These are phyloP conservation scores for Taphrina deformans DNA, from an alignment of 1,139 yeast species.

Conservation along the genomic window DNA sequence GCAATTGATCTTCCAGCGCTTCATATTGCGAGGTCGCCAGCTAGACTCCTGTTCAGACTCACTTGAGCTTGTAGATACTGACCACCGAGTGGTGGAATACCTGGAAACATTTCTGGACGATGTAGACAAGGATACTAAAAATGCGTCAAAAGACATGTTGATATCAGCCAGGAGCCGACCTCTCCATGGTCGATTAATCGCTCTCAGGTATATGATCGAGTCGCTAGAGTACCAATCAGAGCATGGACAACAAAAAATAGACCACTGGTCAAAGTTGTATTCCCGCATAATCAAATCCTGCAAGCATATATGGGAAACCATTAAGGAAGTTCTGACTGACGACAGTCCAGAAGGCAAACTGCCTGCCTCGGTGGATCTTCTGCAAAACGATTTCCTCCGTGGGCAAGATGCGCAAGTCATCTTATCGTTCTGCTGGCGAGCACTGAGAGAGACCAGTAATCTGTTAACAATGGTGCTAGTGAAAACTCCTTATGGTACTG, in stretches of 20 bases:
- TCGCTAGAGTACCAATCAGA: constrained; percentile 38
- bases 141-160: constrained; percentile 46
- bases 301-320: constrained; percentile 55
- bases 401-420: constrained; percentile 63
- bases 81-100: neutral
- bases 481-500: constrained; percentile 42
- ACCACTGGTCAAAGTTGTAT: constrained; percentile 39
- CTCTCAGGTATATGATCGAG: constrained; percentile 55
- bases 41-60: neutral
- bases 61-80: neutral
- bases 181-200: constrained; percentile 50
- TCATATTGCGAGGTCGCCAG: constrained; percentile 35
- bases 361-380: constrained; percentile 48
- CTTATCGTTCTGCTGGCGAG: constrained; percentile 78
- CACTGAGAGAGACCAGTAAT: constrained; percentile 71
- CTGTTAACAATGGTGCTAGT: constrained; percentile 53
- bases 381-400: constrained; percentile 43
- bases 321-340: constrained; percentile 59
- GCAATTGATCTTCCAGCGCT: constrained; percentile 50
- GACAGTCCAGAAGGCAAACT: constrained; percentile 67
- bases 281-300: constrained; percentile 43
- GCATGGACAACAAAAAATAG: neutral
- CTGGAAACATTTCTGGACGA: constrained; percentile 43
- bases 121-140: constrained; percentile 44
- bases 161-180: constrained; percentile 45